These are phyloP conservation scores for Botrytis medusae DNA, from an alignment of 2,329 filamentous ascomycete species.

Conservation along the genomic window DNA sequence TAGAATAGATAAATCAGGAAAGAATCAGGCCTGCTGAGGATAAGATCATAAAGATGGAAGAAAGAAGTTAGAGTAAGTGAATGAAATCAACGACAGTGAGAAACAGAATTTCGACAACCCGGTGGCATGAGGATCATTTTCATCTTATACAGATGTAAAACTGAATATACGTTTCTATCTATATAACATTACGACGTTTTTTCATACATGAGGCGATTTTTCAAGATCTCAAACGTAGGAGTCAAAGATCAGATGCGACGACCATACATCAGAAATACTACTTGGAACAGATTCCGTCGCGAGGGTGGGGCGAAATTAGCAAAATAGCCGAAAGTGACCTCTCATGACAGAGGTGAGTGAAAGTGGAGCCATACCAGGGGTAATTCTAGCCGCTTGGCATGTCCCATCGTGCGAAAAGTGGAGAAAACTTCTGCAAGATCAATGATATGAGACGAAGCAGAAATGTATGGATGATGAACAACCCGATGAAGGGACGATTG, in stretches of 20 bases:
- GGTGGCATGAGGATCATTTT: not conserved
- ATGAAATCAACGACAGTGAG: not conserved
- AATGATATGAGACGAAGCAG: conserved; percentile 13
- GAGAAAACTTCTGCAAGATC: not conserved
- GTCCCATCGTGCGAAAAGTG: not conserved
- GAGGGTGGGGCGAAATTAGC: not conserved
- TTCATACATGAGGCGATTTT: conserved; percentile 8
- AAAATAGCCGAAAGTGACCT: conserved; percentile 12
- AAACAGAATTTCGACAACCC: not conserved
- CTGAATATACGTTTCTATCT: not conserved
- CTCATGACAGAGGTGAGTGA: not conserved
- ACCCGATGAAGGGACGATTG: not conserved
- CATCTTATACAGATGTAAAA: conserved; percentile 4
- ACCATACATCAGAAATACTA: not conserved
- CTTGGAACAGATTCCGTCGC: conserved; percentile 13
- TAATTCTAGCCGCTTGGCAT: conserved; percentile 12
- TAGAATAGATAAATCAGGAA: not conserved
- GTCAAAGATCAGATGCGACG: conserved; percentile 1
- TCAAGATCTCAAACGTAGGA: conserved; percentile 10
- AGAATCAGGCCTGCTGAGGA: conserved; percentile 9
- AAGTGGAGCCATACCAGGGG: conserved; percentile 9
- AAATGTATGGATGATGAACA: conserved; percentile 4
- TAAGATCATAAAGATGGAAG: not conserved
- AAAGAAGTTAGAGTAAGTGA: not conserved
- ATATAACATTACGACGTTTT: not conserved